Evolutionary conservation across 2,329 filamentous ascomycete genomes (phyloP).

Genomic region (Hypoxylon sp.): DNA sequence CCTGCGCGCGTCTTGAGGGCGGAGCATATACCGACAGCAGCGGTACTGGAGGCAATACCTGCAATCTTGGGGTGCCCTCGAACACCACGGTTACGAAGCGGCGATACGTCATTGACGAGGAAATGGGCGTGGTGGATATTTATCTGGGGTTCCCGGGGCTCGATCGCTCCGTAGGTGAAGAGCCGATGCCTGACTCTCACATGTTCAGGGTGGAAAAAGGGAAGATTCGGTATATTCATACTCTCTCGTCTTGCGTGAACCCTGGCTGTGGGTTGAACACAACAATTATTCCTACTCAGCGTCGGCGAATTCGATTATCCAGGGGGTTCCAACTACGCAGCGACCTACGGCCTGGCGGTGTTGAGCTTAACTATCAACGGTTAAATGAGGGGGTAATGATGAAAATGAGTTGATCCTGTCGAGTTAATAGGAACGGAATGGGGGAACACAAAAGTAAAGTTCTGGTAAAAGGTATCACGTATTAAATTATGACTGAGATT

Average conservation of each 20-base stretch:
- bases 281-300: slow-evolving; percentile 13
- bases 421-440: neutral
- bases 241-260: slow-evolving; percentile 46
- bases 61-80: slow-evolving; percentile 47
- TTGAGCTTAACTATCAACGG: neutral
- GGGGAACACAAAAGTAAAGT: neutral
- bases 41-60: slow-evolving; percentile 44
- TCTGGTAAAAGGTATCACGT: neutral
- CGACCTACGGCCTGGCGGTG: neutral
- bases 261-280: slow-evolving; percentile 36
- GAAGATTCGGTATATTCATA: slow-evolving; percentile 51
- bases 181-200: slow-evolving; percentile 45
- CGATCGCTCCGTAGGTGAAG: slow-evolving; percentile 21
- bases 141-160: slow-evolving; percentile 49
- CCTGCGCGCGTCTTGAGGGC: slow-evolving; percentile 50
- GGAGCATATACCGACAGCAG: slow-evolving; percentile 44
- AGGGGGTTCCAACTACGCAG: neutral
- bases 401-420: neutral
- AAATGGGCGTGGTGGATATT: slow-evolving; percentile 48
- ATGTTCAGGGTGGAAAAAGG: slow-evolving; percentile 49
- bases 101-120: slow-evolving; percentile 51
- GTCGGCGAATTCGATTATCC: neutral
- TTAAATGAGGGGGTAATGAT: neutral
- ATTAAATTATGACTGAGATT: neutral
- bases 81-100: slow-evolving; percentile 47